Evolutionary conservation across 805 yeast genomes (phyloP).

Genomic region (Cyberlindnera xylosilytica): DNA sequence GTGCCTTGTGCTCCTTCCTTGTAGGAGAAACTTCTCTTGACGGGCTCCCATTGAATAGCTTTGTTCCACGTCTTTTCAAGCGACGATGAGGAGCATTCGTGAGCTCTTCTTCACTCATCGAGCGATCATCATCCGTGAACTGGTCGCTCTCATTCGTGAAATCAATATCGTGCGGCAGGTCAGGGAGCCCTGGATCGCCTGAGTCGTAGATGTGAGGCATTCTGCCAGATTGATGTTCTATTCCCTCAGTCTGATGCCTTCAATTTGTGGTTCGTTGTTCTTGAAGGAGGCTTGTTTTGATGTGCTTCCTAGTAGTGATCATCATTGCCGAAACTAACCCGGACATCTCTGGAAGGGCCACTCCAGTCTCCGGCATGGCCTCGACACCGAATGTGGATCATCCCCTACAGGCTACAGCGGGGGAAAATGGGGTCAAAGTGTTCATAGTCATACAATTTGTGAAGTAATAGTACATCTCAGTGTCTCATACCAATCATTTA

Average conservation of each 20-base stretch:
- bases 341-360: too few relatives aligned
- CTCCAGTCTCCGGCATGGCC: too few relatives aligned
- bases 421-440: too few relatives aligned
- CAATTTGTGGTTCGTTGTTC: too few relatives aligned
- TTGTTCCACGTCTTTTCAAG: slow-evolving; percentile 10
- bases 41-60: slow-evolving; percentile 4
- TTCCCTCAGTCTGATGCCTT: too few relatives aligned
- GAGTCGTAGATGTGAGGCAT: slow-evolving; percentile 34
- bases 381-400: too few relatives aligned
- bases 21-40: neutral
- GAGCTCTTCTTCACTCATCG: neutral
- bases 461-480: neutral
- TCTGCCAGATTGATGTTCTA: too few relatives aligned
- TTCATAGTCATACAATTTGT: neutral
- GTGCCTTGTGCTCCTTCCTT: neutral
- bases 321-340: too few relatives aligned
- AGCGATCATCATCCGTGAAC: slow-evolving; percentile 19
- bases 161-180: slow-evolving; percentile 31
- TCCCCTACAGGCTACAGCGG: too few relatives aligned
- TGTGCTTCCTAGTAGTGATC: too few relatives aligned
- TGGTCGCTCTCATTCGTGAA: slow-evolving; percentile 25
- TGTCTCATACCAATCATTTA: slow-evolving; percentile 2
- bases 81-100: neutral
- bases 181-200: slow-evolving; percentile 39
- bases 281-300: too few relatives aligned